Conservation (phyloP, 352 stramenopile species). For the Phytopythium oedochilum region DNA sequence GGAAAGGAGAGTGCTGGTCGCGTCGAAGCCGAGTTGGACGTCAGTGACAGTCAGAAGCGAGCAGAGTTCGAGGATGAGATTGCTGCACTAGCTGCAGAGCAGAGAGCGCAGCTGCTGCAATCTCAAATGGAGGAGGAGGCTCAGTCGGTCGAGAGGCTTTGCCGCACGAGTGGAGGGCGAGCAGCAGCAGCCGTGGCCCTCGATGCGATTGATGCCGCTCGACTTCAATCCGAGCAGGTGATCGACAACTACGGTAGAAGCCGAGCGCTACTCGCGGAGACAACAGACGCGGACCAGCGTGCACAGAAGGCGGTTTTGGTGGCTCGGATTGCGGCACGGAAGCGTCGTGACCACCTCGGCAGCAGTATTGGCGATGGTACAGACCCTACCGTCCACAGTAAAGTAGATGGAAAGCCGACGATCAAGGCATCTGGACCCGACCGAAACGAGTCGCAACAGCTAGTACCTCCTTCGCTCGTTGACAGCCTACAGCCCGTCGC, state of each 20-base stretch:
- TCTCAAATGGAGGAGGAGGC: neutral
- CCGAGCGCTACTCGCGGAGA: neutral
- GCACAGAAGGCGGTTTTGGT: neutral
- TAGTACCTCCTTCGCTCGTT: neutral
- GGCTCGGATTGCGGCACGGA: neutral
- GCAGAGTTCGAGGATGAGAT: constrained; percentile 1
- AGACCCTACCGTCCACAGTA: too few species aligned
- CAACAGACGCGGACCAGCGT: neutral
- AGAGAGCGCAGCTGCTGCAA: neutral
- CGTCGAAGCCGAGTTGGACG: neutral
- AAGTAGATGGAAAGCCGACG: too few species aligned
- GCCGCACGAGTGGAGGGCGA: neutral
- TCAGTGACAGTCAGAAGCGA: neutral
- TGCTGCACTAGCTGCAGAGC: neutral
- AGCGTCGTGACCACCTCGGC: neutral
- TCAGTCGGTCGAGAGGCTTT: neutral
- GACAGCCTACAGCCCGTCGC: neutral
- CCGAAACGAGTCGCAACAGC: neutral
- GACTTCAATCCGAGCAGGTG: neutral
- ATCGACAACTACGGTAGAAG: neutral
- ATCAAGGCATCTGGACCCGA: too few species aligned
- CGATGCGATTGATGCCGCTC: neutral
- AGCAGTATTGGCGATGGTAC: neutral
- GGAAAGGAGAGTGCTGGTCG: neutral
- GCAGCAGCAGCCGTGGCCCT: neutral